Base-by-base conservation (phyloP, 192 early-diverging fungal genomes). In the Spizellomyces sp. region DNA sequence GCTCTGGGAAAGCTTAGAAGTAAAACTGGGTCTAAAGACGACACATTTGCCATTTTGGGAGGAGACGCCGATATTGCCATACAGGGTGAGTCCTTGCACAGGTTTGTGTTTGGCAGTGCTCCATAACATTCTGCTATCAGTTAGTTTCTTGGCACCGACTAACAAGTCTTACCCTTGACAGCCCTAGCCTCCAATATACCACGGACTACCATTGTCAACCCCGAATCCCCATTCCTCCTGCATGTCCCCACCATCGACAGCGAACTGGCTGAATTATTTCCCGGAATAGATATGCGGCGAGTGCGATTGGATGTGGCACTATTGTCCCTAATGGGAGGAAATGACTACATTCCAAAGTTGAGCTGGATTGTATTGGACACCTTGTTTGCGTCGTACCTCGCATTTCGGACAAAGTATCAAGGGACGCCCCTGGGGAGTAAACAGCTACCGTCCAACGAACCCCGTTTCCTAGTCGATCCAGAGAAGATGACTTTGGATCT, bases 31-130 rank as follows among this genome's bases (percentile, higher is more conserved):
- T 36, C 14, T 65, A n/a, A 14, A 15, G 15, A 27, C 45, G 64
- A 65, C 14, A 14, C 21, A n/a, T 65, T 54, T 50, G 64, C 64
- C 3, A 27, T 65, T 50, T 12, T 65, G 64, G 64, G 64, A 14
- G 6, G 46, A n/a, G 64, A 65, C 41, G 45, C 64, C 43, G 64
- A 65, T 46, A 45, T 65, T 45, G 64, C 45, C 15, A 65, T 65
- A 19, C 64, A 65, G 27, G 64, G 64, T 65, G 48, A 4, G 64
- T 50, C 7, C 17, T 5, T 19, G 27, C 0, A 36, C 27, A 3
- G 27, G 27, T 36, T 36, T n/a, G n/a, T n/a, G n/a, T 36, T 36
- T 36, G 27, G 27, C 27, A 36, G 21, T 0, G 21, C n/a, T 2
- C 1, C 3, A 61, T 61, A 42, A 19, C 59, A 4, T 19, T 36